Evolutionary conservation across 2,329 filamentous ascomycete species (phyloP).

Genomic region (Venturia carpophila): DNA sequence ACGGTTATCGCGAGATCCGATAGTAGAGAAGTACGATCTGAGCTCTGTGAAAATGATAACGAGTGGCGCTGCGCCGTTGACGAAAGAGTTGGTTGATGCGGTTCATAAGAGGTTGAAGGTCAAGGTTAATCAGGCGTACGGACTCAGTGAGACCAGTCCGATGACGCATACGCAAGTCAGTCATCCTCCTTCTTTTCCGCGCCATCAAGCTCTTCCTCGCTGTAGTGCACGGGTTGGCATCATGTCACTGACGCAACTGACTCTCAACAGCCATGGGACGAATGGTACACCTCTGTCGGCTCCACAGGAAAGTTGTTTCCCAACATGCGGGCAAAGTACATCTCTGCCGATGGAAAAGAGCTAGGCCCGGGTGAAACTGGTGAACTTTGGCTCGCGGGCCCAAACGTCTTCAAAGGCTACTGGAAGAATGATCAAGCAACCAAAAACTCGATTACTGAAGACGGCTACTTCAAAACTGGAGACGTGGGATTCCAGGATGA

Average conservation of each 20-base stretch:
- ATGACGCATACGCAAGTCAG: constrained; percentile 56
- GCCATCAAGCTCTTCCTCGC: constrained; percentile 23
- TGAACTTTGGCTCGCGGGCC: constrained; percentile 62
- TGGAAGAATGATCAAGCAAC: constrained; percentile 62
- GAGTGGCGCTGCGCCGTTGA: constrained; percentile 78
- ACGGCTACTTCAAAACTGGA: constrained; percentile 68
- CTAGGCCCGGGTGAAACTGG: constrained; percentile 53
- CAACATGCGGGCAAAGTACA: constrained; percentile 74
- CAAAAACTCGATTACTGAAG: constrained; percentile 59
- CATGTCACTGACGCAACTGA: background rate
- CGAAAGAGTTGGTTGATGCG: constrained; percentile 67
- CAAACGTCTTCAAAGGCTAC: constrained; percentile 65
- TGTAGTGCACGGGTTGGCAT: background rate
- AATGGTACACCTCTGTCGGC: constrained; percentile 70
- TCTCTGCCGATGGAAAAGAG: constrained; percentile 49
- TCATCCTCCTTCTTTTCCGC: constrained; percentile 20
- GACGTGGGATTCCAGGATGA: constrained; percentile 53
- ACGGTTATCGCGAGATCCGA: constrained; percentile 67
- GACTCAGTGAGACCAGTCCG: constrained; percentile 78
- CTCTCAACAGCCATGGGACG: constrained; percentile 33
- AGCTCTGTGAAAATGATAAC: constrained; percentile 77
- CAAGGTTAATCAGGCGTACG: constrained; percentile 87
- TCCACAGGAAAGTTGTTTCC: constrained; percentile 70
- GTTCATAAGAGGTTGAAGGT: constrained; percentile 67
- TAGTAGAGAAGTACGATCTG: constrained; percentile 74